A percentile compares a stretch with the other conserved stretches of the same genome.
phyloP scores from a whole-genome alignment of 2,329 filamentous ascomycete genomes.

The Aspergillus cejpii region DNA sequence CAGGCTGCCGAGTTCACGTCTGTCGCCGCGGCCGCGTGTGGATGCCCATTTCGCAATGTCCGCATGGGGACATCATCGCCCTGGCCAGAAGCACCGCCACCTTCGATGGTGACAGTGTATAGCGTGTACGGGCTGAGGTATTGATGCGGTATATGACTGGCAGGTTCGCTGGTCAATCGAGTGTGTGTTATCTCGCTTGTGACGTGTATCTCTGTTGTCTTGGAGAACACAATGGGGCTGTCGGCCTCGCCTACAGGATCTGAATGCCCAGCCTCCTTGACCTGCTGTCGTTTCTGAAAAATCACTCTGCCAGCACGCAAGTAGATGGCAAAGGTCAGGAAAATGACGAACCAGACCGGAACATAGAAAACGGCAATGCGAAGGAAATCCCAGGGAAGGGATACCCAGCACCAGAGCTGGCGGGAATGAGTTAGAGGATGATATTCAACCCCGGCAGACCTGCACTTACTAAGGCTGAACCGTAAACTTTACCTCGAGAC shows the following conservation, averaged over 20 bases:
- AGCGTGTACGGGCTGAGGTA: constrained; percentile 13
- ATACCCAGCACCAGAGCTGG: constrained; percentile 77
- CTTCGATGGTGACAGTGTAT: constrained; percentile 32
- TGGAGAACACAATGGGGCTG: constrained; percentile 45
- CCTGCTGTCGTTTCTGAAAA: constrained; percentile 54
- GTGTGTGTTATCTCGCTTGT: constrained; percentile 45
- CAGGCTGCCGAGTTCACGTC: constrained; percentile 35
- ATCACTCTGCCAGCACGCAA: constrained; percentile 36
- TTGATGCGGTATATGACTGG: constrained; percentile 4
- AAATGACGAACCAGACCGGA: constrained; percentile 40
- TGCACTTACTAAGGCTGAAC: constrained; percentile 55
- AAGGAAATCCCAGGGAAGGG: constrained; percentile 59
- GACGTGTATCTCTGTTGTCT: constrained; percentile 60
- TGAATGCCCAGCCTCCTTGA: constrained; percentile 49
- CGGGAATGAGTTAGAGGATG: neutral
- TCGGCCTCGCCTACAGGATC: constrained; percentile 40
- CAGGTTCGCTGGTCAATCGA: constrained; percentile 1
- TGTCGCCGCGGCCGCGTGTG: constrained; percentile 5
- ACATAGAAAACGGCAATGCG: constrained; percentile 68
- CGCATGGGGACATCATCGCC: constrained; percentile 4
- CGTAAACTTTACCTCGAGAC: constrained; percentile 58
- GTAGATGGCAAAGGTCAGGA: constrained; percentile 38
- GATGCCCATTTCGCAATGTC: constrained; percentile 2
- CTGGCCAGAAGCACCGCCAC: constrained; percentile 12
- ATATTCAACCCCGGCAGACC: neutral